These are phyloP conservation scores for Cystobasidium pallidum DNA, from an alignment of 1,284 basidiomycete genomes.

Conservation along the genomic window DNA sequence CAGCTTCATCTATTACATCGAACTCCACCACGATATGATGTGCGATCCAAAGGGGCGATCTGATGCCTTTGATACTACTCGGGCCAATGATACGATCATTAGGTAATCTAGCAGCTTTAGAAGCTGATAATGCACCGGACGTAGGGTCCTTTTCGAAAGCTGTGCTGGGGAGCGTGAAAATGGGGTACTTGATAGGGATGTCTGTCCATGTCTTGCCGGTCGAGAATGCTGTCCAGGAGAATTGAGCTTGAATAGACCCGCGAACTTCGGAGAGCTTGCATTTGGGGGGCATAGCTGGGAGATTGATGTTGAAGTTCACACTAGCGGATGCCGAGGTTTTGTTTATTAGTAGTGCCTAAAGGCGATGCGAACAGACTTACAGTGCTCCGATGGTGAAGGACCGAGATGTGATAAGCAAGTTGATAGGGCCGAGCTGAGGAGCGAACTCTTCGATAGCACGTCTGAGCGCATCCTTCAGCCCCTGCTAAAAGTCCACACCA, in stretches of 20 bases:
- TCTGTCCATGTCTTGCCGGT: conserved; percentile 16
- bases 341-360: no score
- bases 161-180: neutral
- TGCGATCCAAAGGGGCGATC: neutral
- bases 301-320: conserved; percentile 19
- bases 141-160: conserved; percentile 8
- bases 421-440: conserved; percentile 36
- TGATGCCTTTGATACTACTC: conserved; percentile 17
- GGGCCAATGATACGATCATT: conserved; percentile 27
- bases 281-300: conserved; percentile 14
- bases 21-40: conserved; percentile 27
- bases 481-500: neutral
- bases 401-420: conserved; percentile 22
- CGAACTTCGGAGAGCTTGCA: conserved; percentile 23
- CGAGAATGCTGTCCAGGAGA: conserved; percentile 9
- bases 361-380: conserved; percentile 13
- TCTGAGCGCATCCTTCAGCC: neutral
- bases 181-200: conserved; percentile 6
- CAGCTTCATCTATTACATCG: conserved; percentile 19
- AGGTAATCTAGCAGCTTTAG: conserved; percentile 21
- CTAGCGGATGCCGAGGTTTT: neutral
- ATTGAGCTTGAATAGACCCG: conserved; percentile 13
- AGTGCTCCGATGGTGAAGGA: conserved; percentile 27
- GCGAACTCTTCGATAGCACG: conserved; percentile 41
- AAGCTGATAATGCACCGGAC: conserved; percentile 12